Base-by-base conservation (phyloP, 768 basidiomycete species). In the Galerina marginata region DNA sequence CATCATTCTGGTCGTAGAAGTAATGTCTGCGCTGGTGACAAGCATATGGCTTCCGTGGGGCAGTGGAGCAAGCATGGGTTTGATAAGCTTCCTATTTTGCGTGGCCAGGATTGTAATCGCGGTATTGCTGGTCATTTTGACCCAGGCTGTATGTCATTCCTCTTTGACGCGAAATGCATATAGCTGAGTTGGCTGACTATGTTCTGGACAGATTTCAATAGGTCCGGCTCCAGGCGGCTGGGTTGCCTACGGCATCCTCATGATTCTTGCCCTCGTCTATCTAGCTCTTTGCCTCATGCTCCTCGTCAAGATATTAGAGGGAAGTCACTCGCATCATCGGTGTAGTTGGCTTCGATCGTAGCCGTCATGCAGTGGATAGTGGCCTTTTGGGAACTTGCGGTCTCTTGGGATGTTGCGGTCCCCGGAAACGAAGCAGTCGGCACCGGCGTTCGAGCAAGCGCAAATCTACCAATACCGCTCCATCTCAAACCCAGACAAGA, bases 41-140 rank as follows among this genome's bases (percentile, higher is more conserved):
- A 95, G 92, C 62, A 80, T 96, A 36, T 97, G 94, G 94, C 83
- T 97, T 60, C 96, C 96, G 15, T 99, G 96, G 96, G 94, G 93
- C 33, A 91, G 91, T 54, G 95, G 96, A 1, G 95, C 96, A 2
- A 92, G 94, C 62, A 99, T 99, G 97, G 96, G 96, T 12, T 81
- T 95, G 38, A 89, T 96, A 59, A 95, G 93, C 72, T 98, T 98
- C 80, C 78, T 97, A 68, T 90, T 96, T 67, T 95, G 93, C 59
- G 92, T 96, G 4, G 88, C 92, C 20, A 83, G 96, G 64, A 96
- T 97, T 67, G 88, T 95, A 26, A 85, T 95, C 23, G 91, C 93
- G 2, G 95, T 98, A 12, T 75, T 99, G 37, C 79, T 98, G 47
- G 91, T 99, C 66, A 93, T 98, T 64, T 76, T 99, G 51, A 90